Evolutionary conservation across 2,329 filamentous ascomycete genomes (phyloP), one percentile per base, ranked within the genome.

Genomic region (Fusarium miscanthi): DNA sequence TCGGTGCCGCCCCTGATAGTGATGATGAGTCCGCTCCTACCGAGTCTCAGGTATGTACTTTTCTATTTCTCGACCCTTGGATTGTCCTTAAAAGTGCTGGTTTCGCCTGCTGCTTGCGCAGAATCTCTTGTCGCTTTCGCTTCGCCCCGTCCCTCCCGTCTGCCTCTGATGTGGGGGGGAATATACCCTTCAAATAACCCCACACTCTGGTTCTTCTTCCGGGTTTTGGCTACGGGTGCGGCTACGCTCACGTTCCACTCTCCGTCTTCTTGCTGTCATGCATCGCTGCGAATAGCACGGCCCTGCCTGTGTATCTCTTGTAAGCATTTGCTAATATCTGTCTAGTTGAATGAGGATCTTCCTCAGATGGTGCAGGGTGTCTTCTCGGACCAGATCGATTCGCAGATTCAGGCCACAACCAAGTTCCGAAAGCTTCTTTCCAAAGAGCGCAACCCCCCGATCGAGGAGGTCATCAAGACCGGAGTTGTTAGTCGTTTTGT

Each of bases 381-480:
- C 80, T 98, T 99, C 86, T 99, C 96, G 74, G 95, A 99, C 74
- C 94, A 98, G 85, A 98, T 99, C 84, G 96, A 99, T 81, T 90
- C 93, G 77, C 96, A 99, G 85, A 99, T 99, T 78, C 92, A 95
- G 85, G 94, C 95, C 65, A 99, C 96, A 33, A 99, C 96, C 77
- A 98, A 97, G 84, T 99, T 99, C 88, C 89, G 96, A 82, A 99
- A 99, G 88, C 90, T 99, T 45, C 88, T 99, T 33, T 98, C 94
- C 76, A 99, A 99, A 87, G 96, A 99, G 87, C 94, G 96, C 81
- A 99, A 99, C 87, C 96, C 96, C 51, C 96, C 96, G 49, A 99
- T 99, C 82, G 96, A 99, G 87, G 94, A 97, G 82, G 96, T 99
- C 77, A 99, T 99, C 85, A 97, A 98, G 89, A 98, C 96, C 66